These are phyloP conservation scores for Sutorius australiensis DNA, from an alignment of 768 basidiomycete genomes.

Conservation along the genomic window DNA sequence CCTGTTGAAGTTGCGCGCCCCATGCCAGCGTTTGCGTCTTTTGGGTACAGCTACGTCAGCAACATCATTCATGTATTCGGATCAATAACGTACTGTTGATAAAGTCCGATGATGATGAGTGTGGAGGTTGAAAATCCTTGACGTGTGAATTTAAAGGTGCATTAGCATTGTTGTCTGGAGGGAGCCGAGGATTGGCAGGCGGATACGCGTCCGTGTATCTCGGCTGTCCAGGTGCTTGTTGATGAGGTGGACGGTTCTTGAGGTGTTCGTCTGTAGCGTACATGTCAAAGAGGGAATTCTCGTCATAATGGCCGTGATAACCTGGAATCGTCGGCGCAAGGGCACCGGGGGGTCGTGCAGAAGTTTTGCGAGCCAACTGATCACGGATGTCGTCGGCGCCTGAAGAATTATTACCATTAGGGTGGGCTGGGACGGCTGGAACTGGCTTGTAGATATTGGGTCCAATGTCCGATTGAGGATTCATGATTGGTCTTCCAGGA, in stretches of 20 bases:
- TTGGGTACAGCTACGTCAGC: conserved; percentile 5
- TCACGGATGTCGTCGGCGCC: conserved; percentile 21
- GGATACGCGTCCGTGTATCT: conserved; percentile 18
- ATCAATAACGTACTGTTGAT: conserved; percentile 20
- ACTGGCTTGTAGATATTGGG: conserved; percentile 32
- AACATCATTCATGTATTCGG: background rate
- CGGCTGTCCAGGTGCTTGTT: conserved; percentile 17
- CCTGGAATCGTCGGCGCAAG: conserved; percentile 27
- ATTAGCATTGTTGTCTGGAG: conserved; percentile 11
- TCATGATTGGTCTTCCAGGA: conserved; percentile 11
- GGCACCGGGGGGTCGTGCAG: conserved; percentile 29
- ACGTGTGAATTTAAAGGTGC: conserved; percentile 13
- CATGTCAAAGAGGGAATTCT: conserved; percentile 21
- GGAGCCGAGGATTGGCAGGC: conserved; percentile 9
- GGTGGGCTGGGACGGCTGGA: conserved; percentile 22
- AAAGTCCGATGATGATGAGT: conserved; percentile 20
- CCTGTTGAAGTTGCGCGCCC: conserved; percentile 29
- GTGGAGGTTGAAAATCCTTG: conserved; percentile 18
- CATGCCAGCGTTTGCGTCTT: conserved; percentile 18
- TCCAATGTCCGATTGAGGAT: conserved; percentile 14
- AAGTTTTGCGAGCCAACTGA: conserved; percentile 17
- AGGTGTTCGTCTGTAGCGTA: conserved; percentile 19
- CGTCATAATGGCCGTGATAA: conserved; percentile 19
- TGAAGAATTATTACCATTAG: conserved; percentile 8
- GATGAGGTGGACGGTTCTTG: conserved; percentile 17